Conservation (phyloP, 345 rosid species). For the Lenwebbia sp. region DNA sequence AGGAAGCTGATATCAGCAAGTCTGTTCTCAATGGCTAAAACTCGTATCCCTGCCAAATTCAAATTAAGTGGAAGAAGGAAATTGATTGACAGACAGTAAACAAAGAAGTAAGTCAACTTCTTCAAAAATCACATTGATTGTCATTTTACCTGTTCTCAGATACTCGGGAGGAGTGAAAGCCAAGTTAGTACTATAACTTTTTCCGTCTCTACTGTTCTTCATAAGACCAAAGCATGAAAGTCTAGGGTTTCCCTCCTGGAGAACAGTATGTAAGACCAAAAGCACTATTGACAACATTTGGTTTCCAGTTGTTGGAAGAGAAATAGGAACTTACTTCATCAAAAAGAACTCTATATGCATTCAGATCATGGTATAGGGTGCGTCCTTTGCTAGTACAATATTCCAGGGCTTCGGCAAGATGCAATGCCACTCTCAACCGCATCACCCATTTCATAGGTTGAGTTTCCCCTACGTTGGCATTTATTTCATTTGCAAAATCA, state of each 20-base stretch:
- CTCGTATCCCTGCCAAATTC: not conserved
- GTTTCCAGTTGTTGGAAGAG: not conserved
- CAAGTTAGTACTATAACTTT: slow-evolving; percentile 79
- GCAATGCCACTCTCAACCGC: slow-evolving; percentile 86
- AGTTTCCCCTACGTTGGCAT: slow-evolving; percentile 56
- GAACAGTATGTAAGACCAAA: not conserved
- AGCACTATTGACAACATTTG: not conserved
- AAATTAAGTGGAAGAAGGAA: not conserved
- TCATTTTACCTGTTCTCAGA: slow-evolving; percentile 51
- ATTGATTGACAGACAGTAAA: not conserved
- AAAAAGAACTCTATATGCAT: slow-evolving; percentile 86
- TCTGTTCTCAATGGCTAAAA: not conserved
- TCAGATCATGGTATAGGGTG: slow-evolving; percentile 82
- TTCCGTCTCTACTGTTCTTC: slow-evolving; percentile 96
- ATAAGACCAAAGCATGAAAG: slow-evolving; percentile 94
- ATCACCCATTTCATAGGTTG: slow-evolving; percentile 98
- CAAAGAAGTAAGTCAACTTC: not conserved
- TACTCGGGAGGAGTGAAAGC: slow-evolving; percentile 96
- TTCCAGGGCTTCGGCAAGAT: slow-evolving; percentile 92
- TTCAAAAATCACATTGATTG: not conserved
- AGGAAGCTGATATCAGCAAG: not conserved
- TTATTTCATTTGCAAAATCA: not conserved
- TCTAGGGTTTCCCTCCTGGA: slow-evolving; percentile 78
- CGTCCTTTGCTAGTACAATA: slow-evolving; percentile 86
- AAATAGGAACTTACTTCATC: slow-evolving; percentile 53